These are phyloP conservation scores for Kluyveromyces starmeri DNA, from an alignment of 805 yeast genomes.

Conservation along the genomic window DNA sequence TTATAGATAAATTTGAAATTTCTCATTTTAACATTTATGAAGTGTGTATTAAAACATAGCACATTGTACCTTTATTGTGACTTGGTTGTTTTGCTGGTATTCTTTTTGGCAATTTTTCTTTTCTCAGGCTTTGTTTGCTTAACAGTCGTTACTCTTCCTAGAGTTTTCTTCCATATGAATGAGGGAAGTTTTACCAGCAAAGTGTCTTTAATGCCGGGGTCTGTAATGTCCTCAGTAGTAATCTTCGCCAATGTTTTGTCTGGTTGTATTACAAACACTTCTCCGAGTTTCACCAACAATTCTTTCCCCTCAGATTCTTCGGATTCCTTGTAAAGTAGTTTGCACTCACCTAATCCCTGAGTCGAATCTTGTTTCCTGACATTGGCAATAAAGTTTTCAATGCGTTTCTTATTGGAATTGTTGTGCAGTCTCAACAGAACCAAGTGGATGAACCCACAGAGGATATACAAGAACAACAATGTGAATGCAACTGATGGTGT, in stretches of 20 bases:
- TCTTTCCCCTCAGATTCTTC: conserved; percentile 40
- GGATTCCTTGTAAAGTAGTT: conserved; percentile 35
- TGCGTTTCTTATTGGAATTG: conserved; percentile 47
- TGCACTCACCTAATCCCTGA: conserved; percentile 39
- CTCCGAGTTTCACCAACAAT: conserved; percentile 49
- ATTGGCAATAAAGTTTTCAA: conserved; percentile 42
- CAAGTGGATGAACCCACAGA: conserved; percentile 52
- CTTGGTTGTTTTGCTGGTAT: background rate
- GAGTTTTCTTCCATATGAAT: conserved; percentile 5
- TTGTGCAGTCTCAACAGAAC: conserved; percentile 45
- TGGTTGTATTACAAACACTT: conserved; percentile 47
- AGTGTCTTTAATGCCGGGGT: conserved; percentile 43
- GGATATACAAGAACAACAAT: conserved; percentile 38
- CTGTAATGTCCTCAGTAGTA: conserved; percentile 39
- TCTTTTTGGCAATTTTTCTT: background rate
- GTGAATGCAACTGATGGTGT: conserved; percentile 58
- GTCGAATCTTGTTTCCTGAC: conserved; percentile 51
- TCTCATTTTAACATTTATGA: too few relatives aligned
- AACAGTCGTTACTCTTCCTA: background rate
- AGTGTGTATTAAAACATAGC: too few relatives aligned
- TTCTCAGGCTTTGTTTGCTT: background rate
- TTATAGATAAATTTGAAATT: conserved; percentile 1
- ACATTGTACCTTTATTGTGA: background rate
- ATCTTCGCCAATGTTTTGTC: conserved; percentile 33
- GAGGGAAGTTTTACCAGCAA: conserved; percentile 36